Base-by-base conservation (phyloP, 2,329 filamentous ascomycete genomes). In the Neofusicoccum sp. region DNA sequence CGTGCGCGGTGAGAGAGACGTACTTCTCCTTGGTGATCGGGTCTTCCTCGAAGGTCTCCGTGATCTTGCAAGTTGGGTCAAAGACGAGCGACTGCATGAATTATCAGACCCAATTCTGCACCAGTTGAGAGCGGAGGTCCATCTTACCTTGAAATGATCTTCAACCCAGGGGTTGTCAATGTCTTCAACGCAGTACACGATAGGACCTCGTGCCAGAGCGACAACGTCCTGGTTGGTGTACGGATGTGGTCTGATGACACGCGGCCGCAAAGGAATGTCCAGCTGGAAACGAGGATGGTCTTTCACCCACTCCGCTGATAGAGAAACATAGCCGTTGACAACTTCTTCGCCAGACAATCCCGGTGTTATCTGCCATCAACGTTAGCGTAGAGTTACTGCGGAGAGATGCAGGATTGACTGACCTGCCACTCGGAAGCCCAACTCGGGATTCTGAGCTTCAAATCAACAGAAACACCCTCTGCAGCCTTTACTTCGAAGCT, bases 111-210 rank as follows among this genome's bases (percentile, higher is more conserved):
- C 60, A 47, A 64, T 65, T 51, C 75, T 65, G 14, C n/a, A 44
- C 11, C 4, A 12, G 4, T 12, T 1, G 9, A 33, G 11, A 40
- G 12, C 8, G 26, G 28, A 26, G 5, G n/a, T 33, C n/a, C 8
- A 30, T 20, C 54, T 14, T 14, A 43, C 54, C 54, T 79, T 83
- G 74, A 85, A 85, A 68, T 86, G 83, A 64, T 84, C 78, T 1
- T 73, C 65, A 54, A 82, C 83, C 81, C 82, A 85, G 0, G 71
- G 36, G 61, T 86, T 85, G 65, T 87, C 84, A 6, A 76, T 66
- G 60, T 87, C 84, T 66, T 88, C 85, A 3, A 82, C 77, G 61
- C 84, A 87, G 69, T 87, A 87, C 4, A 87, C 73, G 5, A 87
- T 67, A 0, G 84, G 85, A 0, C 85, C 85, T 3, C 84, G 77